These are phyloP conservation scores for Myrica gale DNA, from an alignment of 306 rosid genomes.

Conservation along the genomic window DNA sequence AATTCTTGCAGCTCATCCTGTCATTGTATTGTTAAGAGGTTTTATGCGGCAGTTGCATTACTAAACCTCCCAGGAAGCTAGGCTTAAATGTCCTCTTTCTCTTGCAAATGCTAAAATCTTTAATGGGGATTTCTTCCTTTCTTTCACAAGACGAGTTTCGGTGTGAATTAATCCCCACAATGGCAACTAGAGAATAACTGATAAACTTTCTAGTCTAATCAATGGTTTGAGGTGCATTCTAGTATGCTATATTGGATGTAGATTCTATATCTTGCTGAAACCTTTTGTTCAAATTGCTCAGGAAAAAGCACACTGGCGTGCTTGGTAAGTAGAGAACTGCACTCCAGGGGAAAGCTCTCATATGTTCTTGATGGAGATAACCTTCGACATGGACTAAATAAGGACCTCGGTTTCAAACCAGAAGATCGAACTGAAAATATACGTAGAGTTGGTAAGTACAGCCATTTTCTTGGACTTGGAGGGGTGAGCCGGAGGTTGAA, in stretches of 20 bases:
- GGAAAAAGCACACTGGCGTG: conserved; percentile 91
- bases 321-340: conserved; percentile 60
- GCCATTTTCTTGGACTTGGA: conserved; percentile 12
- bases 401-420: conserved; percentile 67
- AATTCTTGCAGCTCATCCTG: background rate
- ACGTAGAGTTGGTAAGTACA: conserved; percentile 74
- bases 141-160: background rate
- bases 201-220: background rate
- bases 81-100: too few species aligned
- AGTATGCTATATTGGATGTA: background rate
- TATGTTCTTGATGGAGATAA: conserved; percentile 89
- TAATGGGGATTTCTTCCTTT: background rate
- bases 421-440: conserved; percentile 82
- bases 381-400: conserved; percentile 82
- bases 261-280: conserved; percentile 4
- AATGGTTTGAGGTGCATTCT: background rate
- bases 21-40: background rate
- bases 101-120: background rate
- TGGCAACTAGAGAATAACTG: background rate
- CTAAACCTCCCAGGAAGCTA: too few species aligned
- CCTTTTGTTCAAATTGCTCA: conserved; percentile 22
- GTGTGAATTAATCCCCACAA: background rate
- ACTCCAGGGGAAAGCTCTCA: conserved; percentile 63
- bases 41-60: background rate
- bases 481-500: conserved; percentile 1